phyloP scores from a whole-genome alignment of 345 rosid species.

The Theobroma cacao region DNA sequence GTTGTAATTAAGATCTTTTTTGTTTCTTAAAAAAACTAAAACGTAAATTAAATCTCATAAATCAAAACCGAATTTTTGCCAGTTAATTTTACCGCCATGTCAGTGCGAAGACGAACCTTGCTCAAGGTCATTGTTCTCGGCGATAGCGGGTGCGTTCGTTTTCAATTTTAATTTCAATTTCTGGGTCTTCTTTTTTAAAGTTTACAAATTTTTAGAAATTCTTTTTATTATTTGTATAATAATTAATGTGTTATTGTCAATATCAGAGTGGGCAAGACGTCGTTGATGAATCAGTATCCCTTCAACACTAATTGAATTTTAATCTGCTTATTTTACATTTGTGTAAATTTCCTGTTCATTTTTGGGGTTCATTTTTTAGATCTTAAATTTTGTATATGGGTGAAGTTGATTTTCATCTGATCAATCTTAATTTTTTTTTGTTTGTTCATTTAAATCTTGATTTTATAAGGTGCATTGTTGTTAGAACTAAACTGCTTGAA shows the following conservation, averaged over 20 bases:
- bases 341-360: background rate
- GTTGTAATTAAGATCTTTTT: background rate
- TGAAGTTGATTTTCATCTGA: background rate
- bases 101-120: slow-evolving; percentile 85
- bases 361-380: background rate
- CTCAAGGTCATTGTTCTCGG: slow-evolving; percentile 99
- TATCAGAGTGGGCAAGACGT: slow-evolving; percentile 97
- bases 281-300: slow-evolving; percentile 99
- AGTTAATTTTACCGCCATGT: slow-evolving; percentile 46
- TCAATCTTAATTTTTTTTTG: background rate
- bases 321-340: background rate
- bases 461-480: background rate
- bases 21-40: background rate
- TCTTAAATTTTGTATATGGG: slow-evolving; percentile 10
- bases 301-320: background rate
- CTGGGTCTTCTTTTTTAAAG: background rate
- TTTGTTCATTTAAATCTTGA: background rate
- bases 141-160: slow-evolving; percentile 76
- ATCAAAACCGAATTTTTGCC: background rate
- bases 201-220: background rate
- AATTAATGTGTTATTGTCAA: slow-evolving; percentile 15
- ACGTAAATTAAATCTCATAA: background rate
- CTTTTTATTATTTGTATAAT: background rate
- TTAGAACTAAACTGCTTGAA: slow-evolving; percentile 24
- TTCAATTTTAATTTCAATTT: slow-evolving; percentile 2